Evolutionary conservation across 352 stramenopile genomes (phyloP).

Genomic region (Pythium coloratum): DNA sequence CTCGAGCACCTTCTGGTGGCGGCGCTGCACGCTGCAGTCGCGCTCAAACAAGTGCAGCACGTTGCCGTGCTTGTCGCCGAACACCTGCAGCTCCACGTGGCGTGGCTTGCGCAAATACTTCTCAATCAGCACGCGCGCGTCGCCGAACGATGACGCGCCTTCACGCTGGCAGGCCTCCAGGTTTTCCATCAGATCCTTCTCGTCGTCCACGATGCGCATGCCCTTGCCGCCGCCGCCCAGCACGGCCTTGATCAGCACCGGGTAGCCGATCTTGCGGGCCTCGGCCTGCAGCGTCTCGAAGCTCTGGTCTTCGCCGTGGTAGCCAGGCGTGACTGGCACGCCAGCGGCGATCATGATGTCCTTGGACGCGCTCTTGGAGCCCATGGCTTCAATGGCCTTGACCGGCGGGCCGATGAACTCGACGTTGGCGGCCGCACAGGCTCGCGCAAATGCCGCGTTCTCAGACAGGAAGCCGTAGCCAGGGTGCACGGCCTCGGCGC

Average conservation of each 20-base stretch:
- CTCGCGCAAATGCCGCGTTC: conserved; percentile 76
- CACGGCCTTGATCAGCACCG: conserved; percentile 92
- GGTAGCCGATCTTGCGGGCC: conserved; percentile 89
- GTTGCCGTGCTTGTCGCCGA: conserved; percentile 91
- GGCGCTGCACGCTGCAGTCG: conserved; percentile 90
- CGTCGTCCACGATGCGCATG: conserved; percentile 89
- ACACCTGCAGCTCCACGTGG: conserved; percentile 94
- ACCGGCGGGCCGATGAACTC: conserved; percentile 91
- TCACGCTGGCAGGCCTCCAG: conserved; percentile 88
- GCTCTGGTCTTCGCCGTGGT: conserved; percentile 89
- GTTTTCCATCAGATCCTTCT: conserved; percentile 76
- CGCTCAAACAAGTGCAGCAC: conserved; percentile 90
- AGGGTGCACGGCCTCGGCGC: conserved; percentile 85
- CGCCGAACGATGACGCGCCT: conserved; percentile 87
- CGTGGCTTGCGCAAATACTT: conserved; percentile 89
- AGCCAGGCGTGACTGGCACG: conserved; percentile 89
- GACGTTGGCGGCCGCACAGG: conserved; percentile 69
- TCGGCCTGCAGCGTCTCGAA: conserved; percentile 74
- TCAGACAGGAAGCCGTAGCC: conserved; percentile 92
- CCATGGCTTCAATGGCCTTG: conserved; percentile 90
- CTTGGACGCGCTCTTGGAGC: conserved; percentile 92
- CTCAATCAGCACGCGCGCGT: conserved; percentile 90
- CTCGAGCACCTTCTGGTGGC: conserved; percentile 95
- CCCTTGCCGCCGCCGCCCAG: conserved; percentile 90
- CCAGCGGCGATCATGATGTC: conserved; percentile 88